Percentiles rank a stretch among this genome's conserved stretches.
Evolutionary conservation across 2,329 filamentous ascomycete genomes (phyloP).

Genomic region (Cytospora paraplurivora): DNA sequence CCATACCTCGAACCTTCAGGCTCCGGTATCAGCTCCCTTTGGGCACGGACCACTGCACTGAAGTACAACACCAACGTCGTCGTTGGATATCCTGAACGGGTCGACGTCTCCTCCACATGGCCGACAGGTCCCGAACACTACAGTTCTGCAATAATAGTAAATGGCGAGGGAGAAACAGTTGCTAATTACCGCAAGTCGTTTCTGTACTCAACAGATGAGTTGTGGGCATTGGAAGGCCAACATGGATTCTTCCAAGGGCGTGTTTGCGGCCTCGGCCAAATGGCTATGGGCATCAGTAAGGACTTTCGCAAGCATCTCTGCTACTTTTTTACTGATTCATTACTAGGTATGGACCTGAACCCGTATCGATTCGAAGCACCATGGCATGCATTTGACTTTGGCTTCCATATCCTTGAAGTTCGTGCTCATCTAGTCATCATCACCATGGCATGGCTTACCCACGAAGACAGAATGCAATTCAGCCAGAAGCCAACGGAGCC

Average conservation of each 20-base stretch:
- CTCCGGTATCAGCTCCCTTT: conserved; percentile 68
- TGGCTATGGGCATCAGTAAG: conserved; percentile 62
- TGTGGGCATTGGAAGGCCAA: conserved; percentile 57
- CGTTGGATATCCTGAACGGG: conserved; percentile 74
- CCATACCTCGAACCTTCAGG: conserved; percentile 69
- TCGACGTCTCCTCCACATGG: conserved; percentile 52
- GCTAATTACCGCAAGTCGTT: conserved; percentile 64
- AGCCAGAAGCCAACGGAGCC: conserved; percentile 48
- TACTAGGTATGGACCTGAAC: conserved; percentile 60
- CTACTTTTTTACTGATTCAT: neutral
- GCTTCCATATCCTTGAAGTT: conserved; percentile 57
- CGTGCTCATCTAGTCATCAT: conserved; percentile 66
- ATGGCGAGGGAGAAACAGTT: conserved; percentile 58
- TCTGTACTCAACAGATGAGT: conserved; percentile 61
- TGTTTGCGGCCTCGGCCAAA: conserved; percentile 51
- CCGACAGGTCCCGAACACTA: conserved; percentile 56
- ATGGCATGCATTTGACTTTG: conserved; percentile 53
- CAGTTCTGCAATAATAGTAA: conserved; percentile 57
- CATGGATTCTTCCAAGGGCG: conserved; percentile 21
- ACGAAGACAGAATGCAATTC: conserved; percentile 46
- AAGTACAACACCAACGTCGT: conserved; percentile 68
- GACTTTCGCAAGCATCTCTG: conserved; percentile 10
- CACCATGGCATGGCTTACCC: conserved; percentile 74
- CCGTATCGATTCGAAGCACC: conserved; percentile 54
- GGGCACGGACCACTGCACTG: conserved; percentile 68